Base-by-base conservation (phyloP, 331 rosid genomes). In the Quercus tomentella region DNA sequence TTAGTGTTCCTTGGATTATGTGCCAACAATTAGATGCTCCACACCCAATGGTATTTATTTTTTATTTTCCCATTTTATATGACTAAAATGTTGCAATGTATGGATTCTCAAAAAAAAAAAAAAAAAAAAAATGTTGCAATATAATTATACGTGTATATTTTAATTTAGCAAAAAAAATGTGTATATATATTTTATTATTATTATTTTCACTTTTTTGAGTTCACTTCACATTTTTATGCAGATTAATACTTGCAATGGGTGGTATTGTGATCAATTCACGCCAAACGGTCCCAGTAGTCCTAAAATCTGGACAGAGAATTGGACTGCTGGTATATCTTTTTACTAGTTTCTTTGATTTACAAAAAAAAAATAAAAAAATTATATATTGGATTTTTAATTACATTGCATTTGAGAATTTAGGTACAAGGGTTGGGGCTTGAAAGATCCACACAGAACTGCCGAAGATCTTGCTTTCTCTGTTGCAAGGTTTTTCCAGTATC, bases 1-100 rank as follows among this genome's bases (percentile, higher is more conserved):
- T 75, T 71, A 86, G 89, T 26, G 70, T 83, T 12, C 83, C 89
- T 3, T 86, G 89, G 89, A 54, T 86, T 41, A 86, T 86, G 89
- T 82, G 86, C 16, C 74, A 80, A 33, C 83, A 86, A 4, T 0
- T 1, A 10, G 63, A 86, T 75, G 87, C 84, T 30, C 85, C 87
- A 9, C 15, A 28, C 0, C 80, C 83, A 3, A 72, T 83, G 77
- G 89, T 83, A 86, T 31, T 1, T 4, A 15, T 0, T 20, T 7
- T 33, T 28, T 28, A 28, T 28, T 28, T 28, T 28, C 30, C 30
- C 30, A 28, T 26, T 57, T 16, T 35, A 4, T 8, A 49, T 49
- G 17, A 49, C 54, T 12, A 49, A 41, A 41, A 49, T 49, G 54
- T 12, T 49, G 17, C 54, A 49, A 12, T 49, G 5, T 14, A 12